Conservation (phyloP, 169 alveolate species). For the Plasmodium billcollinsi region DNA sequence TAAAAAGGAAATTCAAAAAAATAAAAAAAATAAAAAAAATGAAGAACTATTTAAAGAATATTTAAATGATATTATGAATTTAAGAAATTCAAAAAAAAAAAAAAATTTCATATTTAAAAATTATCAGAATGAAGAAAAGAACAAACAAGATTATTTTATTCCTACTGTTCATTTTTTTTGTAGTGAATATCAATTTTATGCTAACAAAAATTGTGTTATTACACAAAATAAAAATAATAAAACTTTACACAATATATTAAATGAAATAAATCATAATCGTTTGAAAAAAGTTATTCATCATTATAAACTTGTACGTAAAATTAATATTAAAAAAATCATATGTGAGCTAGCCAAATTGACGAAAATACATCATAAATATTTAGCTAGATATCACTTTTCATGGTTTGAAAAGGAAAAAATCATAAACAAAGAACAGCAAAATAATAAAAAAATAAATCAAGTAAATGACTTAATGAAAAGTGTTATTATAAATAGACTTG, state of each 20-base stretch:
- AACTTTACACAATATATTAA: slow-evolving; percentile 18
- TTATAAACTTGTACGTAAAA: slow-evolving; percentile 42
- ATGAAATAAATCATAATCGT: slow-evolving; percentile 16
- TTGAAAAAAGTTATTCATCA: slow-evolving; percentile 44
- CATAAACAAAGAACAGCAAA: background rate
- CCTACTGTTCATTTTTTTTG: slow-evolving; percentile 37
- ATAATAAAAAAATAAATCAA: background rate
- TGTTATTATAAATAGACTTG: slow-evolving; percentile 6
- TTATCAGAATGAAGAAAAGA: slow-evolving; percentile 19
- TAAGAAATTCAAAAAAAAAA: slow-evolving; percentile 12
- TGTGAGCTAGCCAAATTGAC: slow-evolving; percentile 32
- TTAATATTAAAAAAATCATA: slow-evolving; percentile 49
- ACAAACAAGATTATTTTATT: background rate
- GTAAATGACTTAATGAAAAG: slow-evolving; percentile 22
- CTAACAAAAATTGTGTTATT: slow-evolving; percentile 39
- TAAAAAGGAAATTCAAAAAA: slow-evolving; percentile 10
- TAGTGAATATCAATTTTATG: slow-evolving; percentile 64
- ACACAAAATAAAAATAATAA: slow-evolving; percentile 29
- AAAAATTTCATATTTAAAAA: background rate
- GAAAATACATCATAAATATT: slow-evolving; percentile 67
- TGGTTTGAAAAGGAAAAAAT: slow-evolving; percentile 49
- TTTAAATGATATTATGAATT: slow-evolving; percentile 26
- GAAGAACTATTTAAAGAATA: slow-evolving; percentile 40
- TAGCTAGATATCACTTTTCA: slow-evolving; percentile 53
- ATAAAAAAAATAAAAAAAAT: slow-evolving; percentile 36